These are phyloP conservation scores for Acarospora socialis DNA, from an alignment of 2,329 filamentous ascomycete species.

Conservation along the genomic window DNA sequence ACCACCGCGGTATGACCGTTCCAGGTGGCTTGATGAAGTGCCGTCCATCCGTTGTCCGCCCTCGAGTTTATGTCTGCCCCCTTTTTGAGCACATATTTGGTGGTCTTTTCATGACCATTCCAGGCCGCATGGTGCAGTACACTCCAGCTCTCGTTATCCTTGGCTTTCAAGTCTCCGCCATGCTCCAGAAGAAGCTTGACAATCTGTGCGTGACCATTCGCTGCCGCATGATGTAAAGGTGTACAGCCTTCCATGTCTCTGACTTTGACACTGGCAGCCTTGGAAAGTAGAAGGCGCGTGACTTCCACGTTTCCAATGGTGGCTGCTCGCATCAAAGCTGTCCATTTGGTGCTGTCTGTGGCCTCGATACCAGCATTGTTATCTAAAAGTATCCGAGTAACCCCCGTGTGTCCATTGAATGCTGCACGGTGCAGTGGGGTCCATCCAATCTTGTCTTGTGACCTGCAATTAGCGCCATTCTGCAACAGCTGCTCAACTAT, in stretches of 20 bases:
- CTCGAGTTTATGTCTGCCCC: not conserved
- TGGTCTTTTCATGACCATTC: no score
- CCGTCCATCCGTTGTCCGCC: not conserved
- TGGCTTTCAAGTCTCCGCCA: constrained; percentile 9
- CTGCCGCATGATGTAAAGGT: constrained; percentile 8
- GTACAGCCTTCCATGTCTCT: constrained; percentile 9
- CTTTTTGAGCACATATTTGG: no score
- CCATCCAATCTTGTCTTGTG: constrained; percentile 1
- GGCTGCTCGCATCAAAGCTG: constrained; percentile 3
- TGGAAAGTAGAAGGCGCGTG: constrained; percentile 5
- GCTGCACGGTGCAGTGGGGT: no score
- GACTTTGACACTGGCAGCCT: constrained; percentile 8
- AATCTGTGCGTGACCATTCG: constrained; percentile 6
- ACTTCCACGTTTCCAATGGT: constrained; percentile 5
- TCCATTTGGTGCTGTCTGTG: constrained; percentile 2
- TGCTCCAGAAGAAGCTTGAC: constrained; percentile 7
- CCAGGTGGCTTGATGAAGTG: not conserved
- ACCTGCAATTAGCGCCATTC: not conserved
- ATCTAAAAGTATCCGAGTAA: constrained; percentile 1
- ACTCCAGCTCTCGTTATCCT: not conserved
- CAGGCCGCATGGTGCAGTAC: not conserved
- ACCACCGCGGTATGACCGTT: not conserved
- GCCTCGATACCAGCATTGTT: constrained; percentile 1
- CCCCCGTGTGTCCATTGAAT: constrained; percentile 2
- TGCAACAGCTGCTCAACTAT: not conserved